Percentiles rank a stretch among this genome's conserved stretches.
phyloP scores from a whole-genome alignment of 148 eudicot genomes.

The Pouteria glomerata region DNA sequence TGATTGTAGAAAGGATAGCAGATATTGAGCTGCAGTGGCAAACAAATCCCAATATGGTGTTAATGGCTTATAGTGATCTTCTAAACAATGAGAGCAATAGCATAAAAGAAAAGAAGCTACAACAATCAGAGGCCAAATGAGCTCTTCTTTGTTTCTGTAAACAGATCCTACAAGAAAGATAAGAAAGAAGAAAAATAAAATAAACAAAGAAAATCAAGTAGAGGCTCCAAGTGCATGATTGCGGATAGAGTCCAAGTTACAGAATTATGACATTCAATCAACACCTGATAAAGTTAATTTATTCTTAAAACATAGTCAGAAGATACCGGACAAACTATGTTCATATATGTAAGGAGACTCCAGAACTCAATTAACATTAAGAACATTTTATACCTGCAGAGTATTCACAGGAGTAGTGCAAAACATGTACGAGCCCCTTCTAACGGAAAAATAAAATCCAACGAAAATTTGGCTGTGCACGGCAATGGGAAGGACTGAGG shows the following conservation, averaged over 20 bases:
- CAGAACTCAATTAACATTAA: too few species aligned
- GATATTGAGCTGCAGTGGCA: constrained; percentile 64
- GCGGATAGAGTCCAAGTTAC: too few species aligned
- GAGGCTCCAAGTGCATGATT: too few species aligned
- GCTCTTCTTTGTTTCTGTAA: neutral
- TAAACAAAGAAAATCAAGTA: too few species aligned
- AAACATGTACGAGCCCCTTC: neutral
- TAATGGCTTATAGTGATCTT: neutral
- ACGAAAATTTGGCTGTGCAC: neutral
- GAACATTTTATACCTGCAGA: neutral
- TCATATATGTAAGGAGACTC: too few species aligned
- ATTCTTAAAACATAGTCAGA: too few species aligned
- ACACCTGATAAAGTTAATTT: too few species aligned
- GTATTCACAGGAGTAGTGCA: neutral
- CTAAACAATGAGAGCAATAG: neutral
- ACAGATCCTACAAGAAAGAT: neutral
- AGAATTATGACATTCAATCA: too few species aligned
- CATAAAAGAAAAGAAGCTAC: neutral
- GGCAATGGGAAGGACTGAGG: too few species aligned
- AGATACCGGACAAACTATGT: too few species aligned
- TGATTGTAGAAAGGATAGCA: constrained; percentile 67
- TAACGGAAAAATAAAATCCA: neutral
- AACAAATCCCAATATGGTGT: neutral
- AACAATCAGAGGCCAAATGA: neutral
- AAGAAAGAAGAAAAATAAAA: too few species aligned